Percentiles rank a stretch among this genome's conserved stretches.
phyloP scores from a whole-genome alignment of 2,329 filamentous ascomycete species.

The Sporothrix euskadiensis region DNA sequence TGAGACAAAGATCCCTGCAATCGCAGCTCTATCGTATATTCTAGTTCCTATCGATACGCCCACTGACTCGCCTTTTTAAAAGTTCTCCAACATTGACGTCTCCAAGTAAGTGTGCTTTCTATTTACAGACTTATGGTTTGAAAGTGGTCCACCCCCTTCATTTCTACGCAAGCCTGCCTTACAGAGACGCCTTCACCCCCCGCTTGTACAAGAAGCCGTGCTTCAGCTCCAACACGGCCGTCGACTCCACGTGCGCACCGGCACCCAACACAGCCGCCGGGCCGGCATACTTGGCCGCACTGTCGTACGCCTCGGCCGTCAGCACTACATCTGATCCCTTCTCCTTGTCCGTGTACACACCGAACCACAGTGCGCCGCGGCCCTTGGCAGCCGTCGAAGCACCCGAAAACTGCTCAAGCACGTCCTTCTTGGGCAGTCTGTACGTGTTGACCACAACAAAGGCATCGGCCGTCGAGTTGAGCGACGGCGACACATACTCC shows the following conservation, averaged over 20 bases:
- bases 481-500: background rate
- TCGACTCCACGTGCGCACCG: background rate
- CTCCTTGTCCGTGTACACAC: constrained; percentile 6
- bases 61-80: background rate
- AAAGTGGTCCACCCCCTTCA: background rate
- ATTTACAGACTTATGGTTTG: background rate
- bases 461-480: background rate
- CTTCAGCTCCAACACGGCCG: background rate
- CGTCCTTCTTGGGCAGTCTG: constrained; percentile 6
- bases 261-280: background rate
- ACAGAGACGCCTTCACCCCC: background rate
- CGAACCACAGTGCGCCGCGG: background rate
- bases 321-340: constrained; percentile 2
- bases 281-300: background rate
- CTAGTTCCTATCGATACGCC: constrained; percentile 5
- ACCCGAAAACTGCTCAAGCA: background rate
- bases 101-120: background rate
- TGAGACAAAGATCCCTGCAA: background rate
- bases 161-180: background rate
- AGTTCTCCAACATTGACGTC: background rate
- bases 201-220: constrained; percentile 20
- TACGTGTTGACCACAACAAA: constrained; percentile 9
- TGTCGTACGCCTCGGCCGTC: constrained; percentile 16
- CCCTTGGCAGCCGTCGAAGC: background rate
- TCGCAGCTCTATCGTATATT: background rate